Conservation (phyloP, 1,284 basidiomycete species). For the Ceratobasidium sp. region DNA sequence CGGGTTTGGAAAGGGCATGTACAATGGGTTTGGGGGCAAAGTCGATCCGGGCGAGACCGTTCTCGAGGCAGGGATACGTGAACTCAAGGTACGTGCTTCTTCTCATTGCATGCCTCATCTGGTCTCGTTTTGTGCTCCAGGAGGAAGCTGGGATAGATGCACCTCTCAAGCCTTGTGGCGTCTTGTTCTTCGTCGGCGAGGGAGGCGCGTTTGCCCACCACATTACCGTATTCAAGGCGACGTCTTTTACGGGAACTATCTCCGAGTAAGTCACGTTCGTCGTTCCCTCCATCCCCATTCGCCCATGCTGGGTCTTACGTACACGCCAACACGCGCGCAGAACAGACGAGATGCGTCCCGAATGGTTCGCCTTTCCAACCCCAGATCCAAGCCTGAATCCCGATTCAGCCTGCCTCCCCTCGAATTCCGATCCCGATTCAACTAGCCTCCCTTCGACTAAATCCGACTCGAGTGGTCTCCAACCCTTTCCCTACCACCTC, state of each 20-base stretch:
- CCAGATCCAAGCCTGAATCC: not conserved
- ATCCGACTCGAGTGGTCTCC: constrained; percentile 41
- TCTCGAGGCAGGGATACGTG: constrained; percentile 66
- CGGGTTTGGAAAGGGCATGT: constrained; percentile 66
- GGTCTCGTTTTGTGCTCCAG: constrained; percentile 53
- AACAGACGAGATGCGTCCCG: constrained; percentile 71
- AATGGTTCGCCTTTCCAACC: constrained; percentile 62
- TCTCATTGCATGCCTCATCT: not conserved
- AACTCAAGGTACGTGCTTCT: constrained; percentile 60
- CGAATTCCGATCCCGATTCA: constrained; percentile 3
- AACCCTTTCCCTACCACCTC: constrained; percentile 59
- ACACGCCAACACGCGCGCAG: constrained; percentile 51
- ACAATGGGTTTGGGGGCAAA: constrained; percentile 79
- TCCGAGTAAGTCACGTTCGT: constrained; percentile 60
- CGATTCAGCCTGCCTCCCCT: not conserved
- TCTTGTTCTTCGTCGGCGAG: constrained; percentile 63
- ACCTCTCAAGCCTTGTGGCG: constrained; percentile 63
- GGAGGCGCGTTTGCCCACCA: constrained; percentile 65
- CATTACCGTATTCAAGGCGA: constrained; percentile 69
- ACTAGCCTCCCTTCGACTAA: not conserved
- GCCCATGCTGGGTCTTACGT: constrained; percentile 4
- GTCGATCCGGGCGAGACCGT: constrained; percentile 67
- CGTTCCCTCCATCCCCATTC: constrained; percentile 7
- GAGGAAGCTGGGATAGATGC: constrained; percentile 79
- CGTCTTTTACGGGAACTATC: constrained; percentile 60